phyloP scores from a whole-genome alignment of 306 rosid species.

The Rosa persica region DNA sequence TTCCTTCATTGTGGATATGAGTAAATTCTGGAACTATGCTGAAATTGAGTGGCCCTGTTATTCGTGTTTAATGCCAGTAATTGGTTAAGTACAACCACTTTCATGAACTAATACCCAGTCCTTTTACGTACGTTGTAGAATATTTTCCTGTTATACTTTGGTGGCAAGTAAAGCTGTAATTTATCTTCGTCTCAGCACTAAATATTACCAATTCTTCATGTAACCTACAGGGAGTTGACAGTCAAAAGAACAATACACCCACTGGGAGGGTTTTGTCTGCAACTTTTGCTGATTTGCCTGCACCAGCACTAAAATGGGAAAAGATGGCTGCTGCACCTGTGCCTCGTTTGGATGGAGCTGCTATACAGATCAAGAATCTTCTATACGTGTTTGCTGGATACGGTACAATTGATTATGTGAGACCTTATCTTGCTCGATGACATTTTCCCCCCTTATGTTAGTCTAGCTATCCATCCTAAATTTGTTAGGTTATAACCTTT shows the following conservation, averaged over 20 bases:
- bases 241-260: conserved; percentile 1
- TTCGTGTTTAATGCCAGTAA: neutral
- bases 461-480: neutral
- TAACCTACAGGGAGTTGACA: neutral
- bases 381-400: conserved; percentile 80
- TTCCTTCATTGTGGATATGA: neutral
- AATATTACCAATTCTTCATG: neutral
- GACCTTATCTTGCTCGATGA: conserved; percentile 14
- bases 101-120: neutral
- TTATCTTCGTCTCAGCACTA: neutral
- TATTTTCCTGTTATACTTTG: neutral
- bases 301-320: conserved; percentile 76
- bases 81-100: neutral
- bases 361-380: conserved; percentile 67
- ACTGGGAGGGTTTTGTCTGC: conserved; percentile 45
- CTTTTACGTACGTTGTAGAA: neutral
- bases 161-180: neutral
- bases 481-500: neutral
- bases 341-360: conserved; percentile 77
- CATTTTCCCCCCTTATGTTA: neutral
- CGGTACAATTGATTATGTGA: conserved; percentile 63
- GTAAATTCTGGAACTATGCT: too few species aligned
- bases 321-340: conserved; percentile 75
- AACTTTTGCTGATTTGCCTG: conserved; percentile 79
- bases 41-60: neutral